These are phyloP conservation scores for Pichia eremophila DNA, from an alignment of 805 yeast species.

Conservation along the genomic window DNA sequence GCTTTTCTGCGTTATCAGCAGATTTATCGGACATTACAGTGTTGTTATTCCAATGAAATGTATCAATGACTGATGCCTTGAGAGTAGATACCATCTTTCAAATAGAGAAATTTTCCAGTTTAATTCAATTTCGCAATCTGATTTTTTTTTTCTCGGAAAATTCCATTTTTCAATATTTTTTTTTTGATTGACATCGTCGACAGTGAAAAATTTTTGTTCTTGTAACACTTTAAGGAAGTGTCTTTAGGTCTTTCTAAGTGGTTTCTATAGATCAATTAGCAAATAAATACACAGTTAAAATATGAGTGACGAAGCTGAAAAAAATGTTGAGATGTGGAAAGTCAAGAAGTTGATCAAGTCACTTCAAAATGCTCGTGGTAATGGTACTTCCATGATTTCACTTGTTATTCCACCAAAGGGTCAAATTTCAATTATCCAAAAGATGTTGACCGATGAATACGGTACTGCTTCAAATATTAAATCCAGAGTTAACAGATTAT, in stretches of 20 bases:
- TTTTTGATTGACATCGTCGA: neutral
- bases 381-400: slow-evolving; percentile 98
- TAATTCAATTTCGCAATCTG: neutral
- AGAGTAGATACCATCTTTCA: too few species aligned
- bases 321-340: slow-evolving; percentile 98
- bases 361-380: slow-evolving; percentile 89
- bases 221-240: too few species aligned
- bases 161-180: neutral
- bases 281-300: slow-evolving; percentile 4
- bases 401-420: slow-evolving; percentile 92
- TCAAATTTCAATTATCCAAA: slow-evolving; percentile 79
- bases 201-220: slow-evolving; percentile 4
- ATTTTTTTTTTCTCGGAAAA: neutral
- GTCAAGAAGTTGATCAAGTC: slow-evolving; percentile 87
- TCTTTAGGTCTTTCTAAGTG: too few species aligned
- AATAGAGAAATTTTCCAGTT: too few species aligned
- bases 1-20: neutral
- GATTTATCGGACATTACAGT: neutral
- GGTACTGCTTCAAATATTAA: slow-evolving; percentile 98
- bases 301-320: slow-evolving; percentile 71
- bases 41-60: neutral
- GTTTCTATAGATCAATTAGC: neutral
- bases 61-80: too few species aligned
- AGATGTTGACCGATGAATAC: slow-evolving; percentile 94
- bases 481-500: slow-evolving; percentile 92